Percentiles rank a stretch among this genome's conserved stretches.
These are phyloP conservation scores for Laburnicola sp. DNA, from an alignment of 2,329 filamentous ascomycete species.

Conservation along the genomic window DNA sequence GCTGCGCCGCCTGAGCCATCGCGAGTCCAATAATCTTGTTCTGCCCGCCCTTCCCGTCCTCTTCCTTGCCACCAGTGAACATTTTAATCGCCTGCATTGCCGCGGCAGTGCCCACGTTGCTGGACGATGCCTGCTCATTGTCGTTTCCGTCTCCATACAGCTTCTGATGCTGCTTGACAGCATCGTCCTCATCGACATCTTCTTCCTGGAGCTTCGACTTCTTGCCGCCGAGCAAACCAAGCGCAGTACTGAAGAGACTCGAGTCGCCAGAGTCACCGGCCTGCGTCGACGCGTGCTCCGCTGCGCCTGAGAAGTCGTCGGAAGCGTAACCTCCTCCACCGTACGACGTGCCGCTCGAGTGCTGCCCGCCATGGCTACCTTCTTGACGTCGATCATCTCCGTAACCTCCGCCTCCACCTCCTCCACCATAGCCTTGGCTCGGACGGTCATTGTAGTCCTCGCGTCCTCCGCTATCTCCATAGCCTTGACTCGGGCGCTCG, in stretches of 20 bases:
- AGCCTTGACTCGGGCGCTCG: background rate
- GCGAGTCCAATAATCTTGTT: slow-evolving; percentile 82
- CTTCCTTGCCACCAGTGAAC: slow-evolving; percentile 63
- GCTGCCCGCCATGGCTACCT: slow-evolving; percentile 18
- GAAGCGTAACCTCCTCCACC: slow-evolving; percentile 46
- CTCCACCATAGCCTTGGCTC: background rate
- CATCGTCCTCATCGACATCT: slow-evolving; percentile 65
- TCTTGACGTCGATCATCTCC: slow-evolving; percentile 14
- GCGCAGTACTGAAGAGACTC: slow-evolving; percentile 59
- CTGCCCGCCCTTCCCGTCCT: slow-evolving; percentile 59
- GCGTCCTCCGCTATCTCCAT: slow-evolving; percentile 3
- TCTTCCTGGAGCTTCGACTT: slow-evolving; percentile 55
- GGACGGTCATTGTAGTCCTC: slow-evolving; percentile 8
- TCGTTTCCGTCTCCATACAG: slow-evolving; percentile 62
- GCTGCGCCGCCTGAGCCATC: slow-evolving; percentile 83
- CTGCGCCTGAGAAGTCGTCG: slow-evolving; percentile 59
- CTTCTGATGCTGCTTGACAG: slow-evolving; percentile 74
- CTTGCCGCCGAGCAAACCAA: slow-evolving; percentile 59
- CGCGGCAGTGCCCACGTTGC: slow-evolving; percentile 66
- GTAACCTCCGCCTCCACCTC: slow-evolving; percentile 11
- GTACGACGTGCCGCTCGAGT: slow-evolving; percentile 49
- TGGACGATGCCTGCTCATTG: slow-evolving; percentile 50
- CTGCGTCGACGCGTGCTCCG: slow-evolving; percentile 59
- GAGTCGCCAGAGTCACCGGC: slow-evolving; percentile 55
- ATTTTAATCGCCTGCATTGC: slow-evolving; percentile 81